These are phyloP conservation scores for Cinnamomum chago DNA, from an alignment of 164 flowering plant species.

Conservation along the genomic window DNA sequence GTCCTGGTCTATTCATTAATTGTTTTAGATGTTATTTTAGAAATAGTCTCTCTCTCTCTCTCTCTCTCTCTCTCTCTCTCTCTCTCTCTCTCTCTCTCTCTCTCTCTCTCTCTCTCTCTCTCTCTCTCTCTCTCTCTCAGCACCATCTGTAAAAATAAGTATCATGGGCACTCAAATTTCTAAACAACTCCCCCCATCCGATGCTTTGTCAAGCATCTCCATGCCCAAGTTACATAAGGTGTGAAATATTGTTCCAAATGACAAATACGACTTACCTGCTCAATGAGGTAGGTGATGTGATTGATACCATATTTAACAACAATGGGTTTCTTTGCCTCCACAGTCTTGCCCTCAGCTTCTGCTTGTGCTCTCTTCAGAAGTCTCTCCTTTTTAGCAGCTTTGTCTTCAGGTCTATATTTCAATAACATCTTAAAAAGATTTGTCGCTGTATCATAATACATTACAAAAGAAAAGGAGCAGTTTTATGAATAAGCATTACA, in stretches of 20 bases:
- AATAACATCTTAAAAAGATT: slow-evolving; percentile 29
- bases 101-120: too few species aligned
- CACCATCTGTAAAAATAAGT: too few species aligned
- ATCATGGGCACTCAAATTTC: too few species aligned
- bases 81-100: too few species aligned
- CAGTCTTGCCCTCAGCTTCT: slow-evolving; percentile 27
- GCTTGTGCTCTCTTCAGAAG: slow-evolving; percentile 30
- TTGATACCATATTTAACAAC: slow-evolving; percentile 30
- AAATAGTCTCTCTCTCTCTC: too few species aligned
- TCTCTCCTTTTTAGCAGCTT: slow-evolving; percentile 33
- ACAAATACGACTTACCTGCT: slow-evolving; percentile 38
- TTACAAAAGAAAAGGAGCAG: too few species aligned
- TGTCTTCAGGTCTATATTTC: slow-evolving; percentile 27
- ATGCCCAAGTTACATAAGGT: not conserved
- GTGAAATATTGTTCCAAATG: not conserved
- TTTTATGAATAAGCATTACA: not conserved
- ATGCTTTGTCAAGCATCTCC: too few species aligned
- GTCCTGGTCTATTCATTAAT: too few species aligned
- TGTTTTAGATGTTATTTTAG: too few species aligned
- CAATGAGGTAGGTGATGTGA: slow-evolving; percentile 31
- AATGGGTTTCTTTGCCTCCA: slow-evolving; percentile 26
- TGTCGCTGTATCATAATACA: slow-evolving; percentile 17
- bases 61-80: too few species aligned
- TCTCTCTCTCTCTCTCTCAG: too few species aligned
- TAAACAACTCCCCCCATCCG: too few species aligned